Conservation (phyloP, 2,329 filamentous ascomycete species). For the Pseudogymnoascus sp. region DNA sequence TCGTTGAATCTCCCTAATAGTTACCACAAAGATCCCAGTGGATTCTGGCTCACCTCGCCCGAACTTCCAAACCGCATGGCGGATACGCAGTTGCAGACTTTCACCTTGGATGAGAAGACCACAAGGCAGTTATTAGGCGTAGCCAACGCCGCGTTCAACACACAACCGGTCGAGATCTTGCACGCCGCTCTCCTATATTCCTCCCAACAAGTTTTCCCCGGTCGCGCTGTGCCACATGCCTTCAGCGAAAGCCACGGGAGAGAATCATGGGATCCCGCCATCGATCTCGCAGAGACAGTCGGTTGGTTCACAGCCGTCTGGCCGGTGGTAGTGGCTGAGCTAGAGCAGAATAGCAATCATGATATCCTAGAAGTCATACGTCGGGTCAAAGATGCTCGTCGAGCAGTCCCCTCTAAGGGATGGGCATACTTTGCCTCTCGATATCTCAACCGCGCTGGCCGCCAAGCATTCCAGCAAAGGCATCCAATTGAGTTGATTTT, state of each 20-base stretch:
- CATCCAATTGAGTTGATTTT: constrained; percentile 38
- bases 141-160: constrained; percentile 26
- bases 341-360: constrained; percentile 11
- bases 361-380: constrained; percentile 17
- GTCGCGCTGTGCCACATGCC: constrained; percentile 28
- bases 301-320: constrained; percentile 39
- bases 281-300: constrained; percentile 33
- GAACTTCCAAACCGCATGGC: constrained; percentile 11
- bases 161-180: constrained; percentile 33
- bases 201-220: constrained; percentile 28
- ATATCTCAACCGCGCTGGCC: constrained; percentile 25
- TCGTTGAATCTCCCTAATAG: constrained; percentile 19
- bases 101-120: constrained; percentile 35
- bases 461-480: constrained; percentile 27
- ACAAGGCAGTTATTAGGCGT: constrained; percentile 20
- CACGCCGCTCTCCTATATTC: constrained; percentile 29
- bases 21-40: neutral
- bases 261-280: constrained; percentile 27
- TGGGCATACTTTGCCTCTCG: constrained; percentile 31
- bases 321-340: constrained; percentile 25
- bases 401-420: constrained; percentile 29
- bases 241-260: constrained; percentile 37
- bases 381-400: constrained; percentile 30
- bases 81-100: constrained; percentile 27
- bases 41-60: neutral